These are phyloP conservation scores for Candida fluviatilis DNA, from an alignment of 805 yeast genomes.

Conservation along the genomic window DNA sequence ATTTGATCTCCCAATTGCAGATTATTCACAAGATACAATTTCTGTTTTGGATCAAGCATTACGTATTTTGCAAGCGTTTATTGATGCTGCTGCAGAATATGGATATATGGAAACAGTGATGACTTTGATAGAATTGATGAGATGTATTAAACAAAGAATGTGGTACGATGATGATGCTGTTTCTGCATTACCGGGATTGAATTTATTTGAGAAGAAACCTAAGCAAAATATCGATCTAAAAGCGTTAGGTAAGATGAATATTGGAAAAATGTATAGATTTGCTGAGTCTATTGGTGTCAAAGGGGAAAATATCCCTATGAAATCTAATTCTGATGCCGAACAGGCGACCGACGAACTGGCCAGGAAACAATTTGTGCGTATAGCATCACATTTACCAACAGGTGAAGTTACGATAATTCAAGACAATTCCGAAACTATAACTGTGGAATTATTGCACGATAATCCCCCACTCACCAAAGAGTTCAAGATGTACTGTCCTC, in stretches of 20 bases:
- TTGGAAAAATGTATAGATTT: constrained; percentile 27
- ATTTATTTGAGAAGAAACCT: neutral
- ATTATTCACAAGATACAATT: constrained; percentile 89
- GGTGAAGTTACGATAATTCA: constrained; percentile 45
- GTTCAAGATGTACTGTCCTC: constrained; percentile 69
- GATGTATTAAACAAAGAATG: constrained; percentile 79
- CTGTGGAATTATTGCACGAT: constrained; percentile 50
- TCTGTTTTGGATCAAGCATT: constrained; percentile 91
- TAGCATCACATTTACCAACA: constrained; percentile 59
- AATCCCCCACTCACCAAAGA: constrained; percentile 49
- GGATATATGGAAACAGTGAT: constrained; percentile 66
- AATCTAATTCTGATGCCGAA: constrained; percentile 4
- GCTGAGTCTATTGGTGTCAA: constrained; percentile 38
- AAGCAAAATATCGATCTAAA: constrained; percentile 22
- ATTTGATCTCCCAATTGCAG: constrained; percentile 85
- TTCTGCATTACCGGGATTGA: constrained; percentile 49
- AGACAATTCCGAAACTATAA: constrained; percentile 26
- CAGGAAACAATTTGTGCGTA: constrained; percentile 46
- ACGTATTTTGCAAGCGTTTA: constrained; percentile 88
- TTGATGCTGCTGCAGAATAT: constrained; percentile 83
- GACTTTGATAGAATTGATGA: constrained; percentile 67
- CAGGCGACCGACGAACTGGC: constrained; percentile 21
- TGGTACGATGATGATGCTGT: constrained; percentile 83
- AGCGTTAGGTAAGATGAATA: constrained; percentile 39
- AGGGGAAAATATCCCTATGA: constrained; percentile 3